A percentile compares a stretch with the other conserved stretches of the same genome.
phyloP scores from a whole-genome alignment of 1,139 yeast species.

The Geotrichum klebahnii region DNA sequence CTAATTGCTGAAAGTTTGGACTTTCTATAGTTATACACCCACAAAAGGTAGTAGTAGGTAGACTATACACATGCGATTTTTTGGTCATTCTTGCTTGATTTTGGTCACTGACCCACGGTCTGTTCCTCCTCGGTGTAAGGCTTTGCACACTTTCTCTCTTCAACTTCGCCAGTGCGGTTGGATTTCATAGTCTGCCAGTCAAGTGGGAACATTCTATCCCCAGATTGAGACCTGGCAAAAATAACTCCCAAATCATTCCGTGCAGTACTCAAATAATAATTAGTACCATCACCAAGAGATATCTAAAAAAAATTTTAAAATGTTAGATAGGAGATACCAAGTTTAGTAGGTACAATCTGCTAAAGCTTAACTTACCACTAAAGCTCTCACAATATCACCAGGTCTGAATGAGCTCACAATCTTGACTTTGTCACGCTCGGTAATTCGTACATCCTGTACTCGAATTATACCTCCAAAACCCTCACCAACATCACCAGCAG shows the following conservation, averaged over 20 bases:
- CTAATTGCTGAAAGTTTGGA: too few relatives aligned
- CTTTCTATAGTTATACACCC: too few relatives aligned
- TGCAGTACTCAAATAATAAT: conserved; percentile 86
- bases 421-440: conserved; percentile 84
- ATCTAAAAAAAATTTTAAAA: conserved; percentile 35
- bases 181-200: conserved; percentile 97
- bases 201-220: conserved; percentile 78
- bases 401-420: conserved; percentile 78
- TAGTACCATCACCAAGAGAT: conserved; percentile 89
- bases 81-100: not conserved
- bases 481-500: conserved; percentile 74
- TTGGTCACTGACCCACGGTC: not conserved
- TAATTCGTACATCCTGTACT: conserved; percentile 82
- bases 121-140: conserved; percentile 47
- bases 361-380: conserved; percentile 27
- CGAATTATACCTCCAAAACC: conserved; percentile 86
- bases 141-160: conserved; percentile 86
- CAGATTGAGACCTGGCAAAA: conserved; percentile 67
- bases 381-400: conserved; percentile 87
- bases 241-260: conserved; percentile 90
- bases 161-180: conserved; percentile 66
- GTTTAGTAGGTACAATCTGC: not conserved
- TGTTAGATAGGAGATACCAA: not conserved
- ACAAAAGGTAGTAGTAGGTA: too few relatives aligned
- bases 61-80: too few relatives aligned